Conservation (phyloP, 129 eudicot genomes). For the Centella asiatica region DNA sequence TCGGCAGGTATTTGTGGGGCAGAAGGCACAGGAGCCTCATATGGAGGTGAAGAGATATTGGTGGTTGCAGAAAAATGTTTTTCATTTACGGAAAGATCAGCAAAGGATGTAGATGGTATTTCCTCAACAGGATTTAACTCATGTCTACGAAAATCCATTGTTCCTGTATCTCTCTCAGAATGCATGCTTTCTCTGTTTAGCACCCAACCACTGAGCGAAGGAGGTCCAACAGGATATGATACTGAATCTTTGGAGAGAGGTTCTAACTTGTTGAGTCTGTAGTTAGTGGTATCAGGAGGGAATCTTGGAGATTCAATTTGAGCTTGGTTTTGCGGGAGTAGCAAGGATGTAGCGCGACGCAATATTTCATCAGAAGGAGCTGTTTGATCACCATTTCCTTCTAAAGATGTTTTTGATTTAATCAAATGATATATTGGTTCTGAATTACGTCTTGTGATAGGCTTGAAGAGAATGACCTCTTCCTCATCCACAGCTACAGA, state of each 20-base stretch:
- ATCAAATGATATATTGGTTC: slow-evolving; percentile 40
- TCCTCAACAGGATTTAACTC: slow-evolving; percentile 61
- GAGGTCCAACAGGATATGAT: slow-evolving; percentile 60
- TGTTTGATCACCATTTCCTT: slow-evolving; percentile 10
- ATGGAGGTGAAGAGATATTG: slow-evolving; percentile 17
- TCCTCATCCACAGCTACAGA: slow-evolving; percentile 49
- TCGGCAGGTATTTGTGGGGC: slow-evolving; percentile 77
- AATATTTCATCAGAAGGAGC: slow-evolving; percentile 34
- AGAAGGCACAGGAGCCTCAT: slow-evolving; percentile 60
- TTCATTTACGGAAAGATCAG: slow-evolving; percentile 38
- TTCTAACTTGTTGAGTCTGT: slow-evolving; percentile 26
- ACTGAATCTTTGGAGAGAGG: slow-evolving; percentile 17
- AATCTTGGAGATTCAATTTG: slow-evolving; percentile 24
- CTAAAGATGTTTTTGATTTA: slow-evolving; percentile 12
- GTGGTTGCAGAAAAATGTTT: slow-evolving; percentile 16
- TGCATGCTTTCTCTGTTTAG: slow-evolving; percentile 35
- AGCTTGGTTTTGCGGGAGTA: slow-evolving; percentile 31
- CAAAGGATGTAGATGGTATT: slow-evolving; percentile 34
- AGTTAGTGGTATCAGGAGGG: slow-evolving; percentile 10
- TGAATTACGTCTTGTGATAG: slow-evolving; percentile 71
- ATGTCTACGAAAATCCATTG: slow-evolving; percentile 22
- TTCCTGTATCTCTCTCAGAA: slow-evolving; percentile 36
- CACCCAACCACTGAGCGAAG: slow-evolving; percentile 94
- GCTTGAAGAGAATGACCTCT: slow-evolving; percentile 91
- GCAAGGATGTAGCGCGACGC: slow-evolving; percentile 61